Evolutionary conservation across 164 flowering plant species (phyloP), one percentile per base, ranked within the genome.

Genomic region (Magnolia officinalis): DNA sequence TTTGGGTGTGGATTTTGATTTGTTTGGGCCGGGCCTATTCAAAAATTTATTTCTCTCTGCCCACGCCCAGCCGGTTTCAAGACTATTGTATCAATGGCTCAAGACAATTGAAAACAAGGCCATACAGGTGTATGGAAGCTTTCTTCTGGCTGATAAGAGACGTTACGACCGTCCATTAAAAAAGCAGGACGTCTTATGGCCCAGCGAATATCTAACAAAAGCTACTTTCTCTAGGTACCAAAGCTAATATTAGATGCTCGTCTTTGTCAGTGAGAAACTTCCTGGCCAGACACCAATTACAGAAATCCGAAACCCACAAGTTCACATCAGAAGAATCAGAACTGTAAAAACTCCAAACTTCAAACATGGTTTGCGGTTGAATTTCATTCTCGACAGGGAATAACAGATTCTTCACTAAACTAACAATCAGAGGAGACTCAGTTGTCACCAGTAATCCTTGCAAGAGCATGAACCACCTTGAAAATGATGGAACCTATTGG

Each of bases 401-500:
- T 55, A 55, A 11, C 19, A 55, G 61, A 16, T 55, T 55, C 61
- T 37, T 37, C 45, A 37, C 45, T 37, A 3, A 37, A 37, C 45
- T 37, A 5, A 37, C 45, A 37, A 37, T 37, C 45, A 37, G 45
- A 37, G 45, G 45, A 37, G 45, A 37, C 45, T 37, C 68, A 9
- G 18, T 55, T 45, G 20, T 90, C 83, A 92, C 95, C 97, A 91
- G 76, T 90, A 92, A 76, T 90, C 97, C 64, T 69, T 78, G 72
- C 97, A 92, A 79, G 97, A 91, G 74, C 95, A 92, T 5, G 69
- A 61, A 8, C 95, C 97, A 75, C 81, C 89, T 81, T 86, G 88
- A 37, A 92, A 92, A 84, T 87, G 94, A 80, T 93, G 97, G 77
- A 93, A 93, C 80, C 97, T 85, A 74, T 88, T 90, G 8, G 96